Conservation (phyloP, 78 protist species). For the slime mould (Dictyostelium discoideum) region DNA sequence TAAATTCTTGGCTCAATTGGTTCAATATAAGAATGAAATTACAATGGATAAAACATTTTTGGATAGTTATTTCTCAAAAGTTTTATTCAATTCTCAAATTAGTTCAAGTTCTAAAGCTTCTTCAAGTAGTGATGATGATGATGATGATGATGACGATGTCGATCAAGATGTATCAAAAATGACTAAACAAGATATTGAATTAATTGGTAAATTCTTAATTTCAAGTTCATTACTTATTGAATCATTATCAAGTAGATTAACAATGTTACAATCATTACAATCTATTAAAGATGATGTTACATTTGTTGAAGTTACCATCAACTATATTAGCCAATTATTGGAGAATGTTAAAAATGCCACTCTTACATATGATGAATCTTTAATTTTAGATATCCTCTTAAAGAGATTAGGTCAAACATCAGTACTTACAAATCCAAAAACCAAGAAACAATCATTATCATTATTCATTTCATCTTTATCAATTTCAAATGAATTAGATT, state of each 20-base stretch:
- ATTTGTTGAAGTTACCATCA: background rate
- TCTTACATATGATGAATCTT: background rate
- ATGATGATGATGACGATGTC: background rate
- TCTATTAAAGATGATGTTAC: background rate
- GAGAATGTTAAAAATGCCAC: background rate
- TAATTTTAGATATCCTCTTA: background rate
- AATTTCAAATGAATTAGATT: background rate
- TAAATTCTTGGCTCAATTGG: background rate
- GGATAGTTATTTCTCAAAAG: background rate
- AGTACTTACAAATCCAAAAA: background rate
- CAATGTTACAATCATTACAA: background rate
- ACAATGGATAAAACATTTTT: constrained; percentile 19
- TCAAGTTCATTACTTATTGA: background rate
- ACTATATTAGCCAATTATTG: background rate
- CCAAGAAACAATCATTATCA: background rate
- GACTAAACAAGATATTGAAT: background rate
- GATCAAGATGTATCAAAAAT: background rate
- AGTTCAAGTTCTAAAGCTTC: background rate
- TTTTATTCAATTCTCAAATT: background rate
- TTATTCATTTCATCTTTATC: background rate
- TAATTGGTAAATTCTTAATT: constrained; percentile 2
- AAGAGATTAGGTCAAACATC: background rate
- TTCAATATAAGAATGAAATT: constrained; percentile 8
- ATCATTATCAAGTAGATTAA: background rate
- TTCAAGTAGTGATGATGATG: background rate